phyloP scores from a whole-genome alignment of 305 asterid species.

The Vinca major region DNA sequence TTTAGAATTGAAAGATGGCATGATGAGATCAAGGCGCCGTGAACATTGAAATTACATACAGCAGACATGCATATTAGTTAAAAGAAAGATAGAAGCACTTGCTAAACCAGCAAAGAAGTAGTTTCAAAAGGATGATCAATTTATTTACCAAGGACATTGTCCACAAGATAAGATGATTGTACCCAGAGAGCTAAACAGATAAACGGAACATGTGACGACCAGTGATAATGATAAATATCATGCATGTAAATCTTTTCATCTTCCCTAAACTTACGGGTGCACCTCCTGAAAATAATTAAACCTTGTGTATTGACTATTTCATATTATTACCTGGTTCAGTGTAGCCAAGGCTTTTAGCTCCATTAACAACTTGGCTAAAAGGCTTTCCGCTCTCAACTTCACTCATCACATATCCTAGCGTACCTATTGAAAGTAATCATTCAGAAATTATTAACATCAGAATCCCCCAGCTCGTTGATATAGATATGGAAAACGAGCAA shows the following conservation, averaged over 20 bases:
- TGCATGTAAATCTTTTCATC: neutral
- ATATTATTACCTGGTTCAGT: slow-evolving; percentile 79
- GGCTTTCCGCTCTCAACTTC: slow-evolving; percentile 81
- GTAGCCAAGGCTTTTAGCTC: slow-evolving; percentile 83
- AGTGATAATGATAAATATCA: neutral
- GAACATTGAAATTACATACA: neutral
- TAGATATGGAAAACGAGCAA: slow-evolving; percentile 7
- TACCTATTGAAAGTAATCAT: slow-evolving; percentile 43
- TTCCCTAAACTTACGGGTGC: neutral
- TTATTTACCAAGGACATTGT: neutral
- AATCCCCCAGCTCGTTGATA: slow-evolving; percentile 12
- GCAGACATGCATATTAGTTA: neutral
- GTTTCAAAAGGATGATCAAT: neutral
- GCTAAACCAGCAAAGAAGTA: neutral
- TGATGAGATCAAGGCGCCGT: neutral
- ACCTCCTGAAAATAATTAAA: neutral
- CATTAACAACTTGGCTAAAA: slow-evolving; percentile 74
- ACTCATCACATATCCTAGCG: slow-evolving; percentile 94
- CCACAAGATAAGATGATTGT: neutral
- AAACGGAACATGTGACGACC: neutral
- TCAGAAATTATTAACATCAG: neutral
- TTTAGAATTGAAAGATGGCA: neutral
- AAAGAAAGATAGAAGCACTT: neutral
- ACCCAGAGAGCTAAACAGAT: neutral
- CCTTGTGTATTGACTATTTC: slow-evolving; percentile 7